Evolutionary conservation across 2,329 filamentous ascomycete species (phyloP).

Genomic region (Cadophora malorum): DNA sequence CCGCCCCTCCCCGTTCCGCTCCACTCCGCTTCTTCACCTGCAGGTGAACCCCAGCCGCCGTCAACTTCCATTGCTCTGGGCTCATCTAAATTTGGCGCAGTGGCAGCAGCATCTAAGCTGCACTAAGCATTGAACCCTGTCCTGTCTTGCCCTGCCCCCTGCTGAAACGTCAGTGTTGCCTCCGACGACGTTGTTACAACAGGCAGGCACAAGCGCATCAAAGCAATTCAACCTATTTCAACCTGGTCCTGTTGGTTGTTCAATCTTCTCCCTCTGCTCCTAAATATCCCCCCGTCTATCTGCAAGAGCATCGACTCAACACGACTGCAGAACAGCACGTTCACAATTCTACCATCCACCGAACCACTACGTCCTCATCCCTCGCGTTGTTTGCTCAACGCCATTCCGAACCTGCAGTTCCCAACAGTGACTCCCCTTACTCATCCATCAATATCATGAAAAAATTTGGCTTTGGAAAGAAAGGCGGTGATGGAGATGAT

Average conservation of each 20-base stretch:
- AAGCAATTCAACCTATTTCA: background rate
- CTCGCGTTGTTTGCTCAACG: background rate
- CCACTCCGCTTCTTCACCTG: too few relatives aligned
- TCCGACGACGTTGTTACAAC: conserved; percentile 7
- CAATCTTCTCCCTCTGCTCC: background rate
- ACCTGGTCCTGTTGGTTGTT: background rate
- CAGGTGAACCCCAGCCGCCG: too few relatives aligned
- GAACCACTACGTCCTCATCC: background rate
- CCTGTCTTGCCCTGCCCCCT: background rate
- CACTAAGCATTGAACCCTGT: too few relatives aligned
- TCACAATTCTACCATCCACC: background rate
- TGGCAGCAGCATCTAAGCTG: too few relatives aligned
- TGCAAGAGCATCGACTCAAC: background rate
- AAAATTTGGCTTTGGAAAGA: conserved; percentile 66
- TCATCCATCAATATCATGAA: conserved; percentile 53
- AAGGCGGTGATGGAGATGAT: conserved; percentile 56
- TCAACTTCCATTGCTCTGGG: too few relatives aligned
- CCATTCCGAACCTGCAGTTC: conserved; percentile 11
- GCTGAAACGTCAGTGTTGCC: conserved; percentile 13
- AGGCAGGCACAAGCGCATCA: background rate
- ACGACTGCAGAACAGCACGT: background rate
- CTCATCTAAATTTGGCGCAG: background rate
- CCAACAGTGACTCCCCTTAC: background rate
- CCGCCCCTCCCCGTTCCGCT: background rate
- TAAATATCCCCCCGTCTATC: background rate